phyloP scores from a whole-genome alignment of 352 stramenopile species.

The Globisporangium cystogenes region DNA sequence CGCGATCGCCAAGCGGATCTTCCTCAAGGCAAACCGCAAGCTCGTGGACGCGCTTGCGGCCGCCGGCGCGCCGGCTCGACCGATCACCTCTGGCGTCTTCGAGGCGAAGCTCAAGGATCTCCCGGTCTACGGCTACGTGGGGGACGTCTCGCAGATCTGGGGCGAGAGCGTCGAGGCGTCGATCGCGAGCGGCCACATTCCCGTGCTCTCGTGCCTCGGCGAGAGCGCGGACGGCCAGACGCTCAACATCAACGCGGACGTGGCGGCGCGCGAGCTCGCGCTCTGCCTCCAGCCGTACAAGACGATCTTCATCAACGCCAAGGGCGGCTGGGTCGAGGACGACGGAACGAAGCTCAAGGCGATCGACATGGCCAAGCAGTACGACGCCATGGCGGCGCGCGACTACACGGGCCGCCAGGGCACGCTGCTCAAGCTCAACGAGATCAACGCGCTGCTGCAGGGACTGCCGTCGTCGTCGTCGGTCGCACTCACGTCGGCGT shows the following conservation, averaged over 20 bases:
- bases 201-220: constrained; percentile 81
- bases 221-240: constrained; percentile 69
- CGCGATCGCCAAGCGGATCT: constrained; percentile 82
- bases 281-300: constrained; percentile 81
- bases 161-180: constrained; percentile 59
- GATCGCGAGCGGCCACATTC: constrained; percentile 69
- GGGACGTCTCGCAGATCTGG: constrained; percentile 76
- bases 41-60: constrained; percentile 70
- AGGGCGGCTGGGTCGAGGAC: constrained; percentile 85
- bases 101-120: constrained; percentile 77
- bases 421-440: constrained; percentile 90
- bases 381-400: constrained; percentile 59
- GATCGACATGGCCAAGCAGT: constrained; percentile 82
- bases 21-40: constrained; percentile 77
- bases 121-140: constrained; percentile 82
- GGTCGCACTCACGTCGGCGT: constrained; percentile 82
- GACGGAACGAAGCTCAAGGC: constrained; percentile 79
- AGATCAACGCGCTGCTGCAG: constrained; percentile 84
- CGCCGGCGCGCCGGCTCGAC: constrained; percentile 57
- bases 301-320: constrained; percentile 88
- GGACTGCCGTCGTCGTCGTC: constrained; percentile 71
- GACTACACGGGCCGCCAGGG: constrained; percentile 88
- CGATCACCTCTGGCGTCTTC: constrained; percentile 86
- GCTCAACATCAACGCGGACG: constrained; percentile 89
- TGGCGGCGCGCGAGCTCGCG: constrained; percentile 73